phyloP scores from a whole-genome alignment of 2,329 filamentous ascomycete genomes.

The Cordyceps javanica region DNA sequence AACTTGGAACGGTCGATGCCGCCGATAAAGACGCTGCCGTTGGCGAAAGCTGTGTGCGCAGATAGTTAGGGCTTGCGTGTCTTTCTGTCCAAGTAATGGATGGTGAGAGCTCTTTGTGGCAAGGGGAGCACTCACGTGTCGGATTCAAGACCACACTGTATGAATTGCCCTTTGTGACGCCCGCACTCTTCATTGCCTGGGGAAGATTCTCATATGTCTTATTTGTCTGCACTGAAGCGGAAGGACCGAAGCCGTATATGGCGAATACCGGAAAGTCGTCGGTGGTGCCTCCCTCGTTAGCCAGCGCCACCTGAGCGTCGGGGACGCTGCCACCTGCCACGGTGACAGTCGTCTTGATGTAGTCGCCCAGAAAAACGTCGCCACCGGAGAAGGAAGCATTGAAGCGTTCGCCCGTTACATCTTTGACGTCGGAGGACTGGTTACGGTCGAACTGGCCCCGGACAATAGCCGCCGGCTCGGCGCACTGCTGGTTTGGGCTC shows the following conservation, averaged over 20 bases:
- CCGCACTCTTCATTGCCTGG: background rate
- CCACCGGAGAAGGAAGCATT: background rate
- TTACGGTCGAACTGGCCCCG: conserved; percentile 3
- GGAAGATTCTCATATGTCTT: background rate
- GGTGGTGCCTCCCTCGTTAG: background rate
- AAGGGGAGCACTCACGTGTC: background rate
- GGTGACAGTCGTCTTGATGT: background rate
- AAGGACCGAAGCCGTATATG: background rate
- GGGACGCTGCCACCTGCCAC: background rate
- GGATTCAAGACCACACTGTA: conserved; percentile 4
- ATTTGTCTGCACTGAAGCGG: background rate
- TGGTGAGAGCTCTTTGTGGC: background rate
- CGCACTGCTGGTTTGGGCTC: conserved; percentile 3
- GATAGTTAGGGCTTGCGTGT: background rate
- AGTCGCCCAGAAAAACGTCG: background rate
- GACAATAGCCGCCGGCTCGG: background rate
- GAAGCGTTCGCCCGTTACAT: background rate
- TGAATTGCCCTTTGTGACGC: background rate
- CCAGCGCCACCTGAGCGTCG: background rate
- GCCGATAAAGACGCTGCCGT: conserved; percentile 7
- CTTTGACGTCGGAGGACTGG: background rate
- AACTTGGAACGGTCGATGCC: conserved; percentile 7
- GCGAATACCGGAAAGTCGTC: conserved; percentile 5
- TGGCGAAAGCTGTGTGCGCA: background rate
- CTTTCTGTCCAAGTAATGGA: background rate